phyloP scores from a whole-genome alignment of 208 protist species.

The Acanthamoeba royreba region DNA sequence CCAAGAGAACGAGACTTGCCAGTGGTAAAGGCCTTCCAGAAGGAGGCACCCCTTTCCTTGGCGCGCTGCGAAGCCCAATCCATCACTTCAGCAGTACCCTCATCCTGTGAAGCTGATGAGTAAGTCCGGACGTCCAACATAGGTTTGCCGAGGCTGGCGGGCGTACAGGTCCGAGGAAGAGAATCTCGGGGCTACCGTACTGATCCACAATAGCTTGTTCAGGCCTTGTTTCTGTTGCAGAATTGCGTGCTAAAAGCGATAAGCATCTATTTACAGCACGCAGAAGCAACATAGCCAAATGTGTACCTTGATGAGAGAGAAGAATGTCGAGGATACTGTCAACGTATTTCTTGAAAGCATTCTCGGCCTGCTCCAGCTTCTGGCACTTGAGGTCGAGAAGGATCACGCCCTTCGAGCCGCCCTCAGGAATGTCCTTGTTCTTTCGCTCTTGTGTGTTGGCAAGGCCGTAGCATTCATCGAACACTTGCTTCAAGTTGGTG shows the following conservation, averaged over 20 bases:
- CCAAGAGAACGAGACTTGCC: conserved; percentile 90
- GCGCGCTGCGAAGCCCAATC: conserved; percentile 77
- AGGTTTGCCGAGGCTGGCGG: too few species aligned
- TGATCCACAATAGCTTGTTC: conserved; percentile 85
- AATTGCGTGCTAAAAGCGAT: too few species aligned
- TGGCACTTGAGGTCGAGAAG: neutral
- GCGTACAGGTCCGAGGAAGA: conserved; percentile 96
- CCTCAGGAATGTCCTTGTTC: conserved; percentile 97
- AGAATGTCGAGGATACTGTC: conserved; percentile 88
- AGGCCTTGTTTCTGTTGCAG: conserved; percentile 21
- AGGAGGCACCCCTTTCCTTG: conserved; percentile 84
- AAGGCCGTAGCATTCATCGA: conserved; percentile 96
- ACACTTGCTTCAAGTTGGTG: conserved; percentile 88
- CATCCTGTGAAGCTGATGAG: too few species aligned
- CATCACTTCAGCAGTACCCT: conserved; percentile 90
- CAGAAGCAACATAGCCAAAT: neutral
- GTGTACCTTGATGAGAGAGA: neutral
- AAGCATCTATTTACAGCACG: too few species aligned
- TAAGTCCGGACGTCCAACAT: too few species aligned
- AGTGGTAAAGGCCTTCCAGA: conserved; percentile 95
- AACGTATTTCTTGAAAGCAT: conserved; percentile 93
- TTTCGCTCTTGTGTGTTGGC: conserved; percentile 93
- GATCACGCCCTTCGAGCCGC: conserved; percentile 86
- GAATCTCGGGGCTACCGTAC: conserved; percentile 86
- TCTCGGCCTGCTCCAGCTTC: conserved; percentile 71